phyloP scores from a whole-genome alignment of 2,329 filamentous ascomycete genomes.

The Cladosporium velox region DNA sequence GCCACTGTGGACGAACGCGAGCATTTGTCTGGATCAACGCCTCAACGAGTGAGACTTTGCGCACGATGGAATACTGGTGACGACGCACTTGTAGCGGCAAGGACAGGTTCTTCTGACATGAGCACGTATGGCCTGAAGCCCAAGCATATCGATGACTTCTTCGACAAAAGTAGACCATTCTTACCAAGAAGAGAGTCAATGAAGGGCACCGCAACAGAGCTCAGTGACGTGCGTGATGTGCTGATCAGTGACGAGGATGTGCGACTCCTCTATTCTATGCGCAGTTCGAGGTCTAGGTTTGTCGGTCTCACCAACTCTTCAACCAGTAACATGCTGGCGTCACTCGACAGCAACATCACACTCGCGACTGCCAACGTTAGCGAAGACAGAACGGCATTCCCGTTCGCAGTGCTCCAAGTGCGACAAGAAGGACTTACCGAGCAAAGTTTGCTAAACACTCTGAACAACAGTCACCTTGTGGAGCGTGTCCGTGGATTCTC shows the following conservation, averaged over 20 bases:
- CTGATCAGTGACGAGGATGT: constrained; percentile 47
- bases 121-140: constrained; percentile 41
- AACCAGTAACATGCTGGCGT: constrained; percentile 49
- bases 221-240: constrained; percentile 42
- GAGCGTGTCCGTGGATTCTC: constrained; percentile 58
- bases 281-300: constrained; percentile 51
- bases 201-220: constrained; percentile 12
- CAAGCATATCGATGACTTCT: constrained; percentile 45
- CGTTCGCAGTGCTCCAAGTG: constrained; percentile 54
- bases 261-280: constrained; percentile 49
- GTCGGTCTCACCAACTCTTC: constrained; percentile 49
- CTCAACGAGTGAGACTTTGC: constrained; percentile 34
- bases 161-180: constrained; percentile 37
- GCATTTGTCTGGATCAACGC: constrained; percentile 30
- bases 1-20: constrained; percentile 47
- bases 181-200: constrained; percentile 21
- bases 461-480: constrained; percentile 53
- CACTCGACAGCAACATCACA: constrained; percentile 51
- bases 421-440: constrained; percentile 49
- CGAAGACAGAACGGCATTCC: constrained; percentile 41
- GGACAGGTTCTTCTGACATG: constrained; percentile 25
- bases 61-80: constrained; percentile 33
- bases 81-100: constrained; percentile 32
- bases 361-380: constrained; percentile 32
- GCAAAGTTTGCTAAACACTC: constrained; percentile 43